Evolutionary conservation across 768 basidiomycete genomes (phyloP).

Genomic region (Floccularia luteovirens): DNA sequence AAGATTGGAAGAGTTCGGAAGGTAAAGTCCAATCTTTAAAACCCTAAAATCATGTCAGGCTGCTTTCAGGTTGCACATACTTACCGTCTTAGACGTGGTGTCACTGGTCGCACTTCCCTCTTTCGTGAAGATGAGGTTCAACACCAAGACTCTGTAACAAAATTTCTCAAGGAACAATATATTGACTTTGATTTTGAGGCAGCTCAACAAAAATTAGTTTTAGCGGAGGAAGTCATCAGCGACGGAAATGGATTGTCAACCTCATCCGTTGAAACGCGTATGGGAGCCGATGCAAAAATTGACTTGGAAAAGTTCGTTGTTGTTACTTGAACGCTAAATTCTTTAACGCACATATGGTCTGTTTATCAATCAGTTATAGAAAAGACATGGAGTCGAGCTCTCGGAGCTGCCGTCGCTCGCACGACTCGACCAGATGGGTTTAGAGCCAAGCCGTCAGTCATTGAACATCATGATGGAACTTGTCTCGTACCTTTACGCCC

Average conservation of each 20-base stretch:
- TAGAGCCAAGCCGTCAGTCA: too few species aligned
- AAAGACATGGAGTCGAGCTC: slow-evolving; percentile 88
- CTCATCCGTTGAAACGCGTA: slow-evolving; percentile 94
- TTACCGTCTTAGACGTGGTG: slow-evolving; percentile 71
- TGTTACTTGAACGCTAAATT: background rate
- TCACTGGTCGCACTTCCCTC: slow-evolving; percentile 55
- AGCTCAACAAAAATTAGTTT: slow-evolving; percentile 74
- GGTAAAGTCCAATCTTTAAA: slow-evolving; percentile 39
- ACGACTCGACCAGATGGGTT: too few species aligned
- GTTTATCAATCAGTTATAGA: slow-evolving; percentile 94
- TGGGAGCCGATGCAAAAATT: slow-evolving; percentile 96
- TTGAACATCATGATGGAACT: too few species aligned
- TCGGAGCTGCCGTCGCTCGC: slow-evolving; percentile 63
- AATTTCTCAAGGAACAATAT: slow-evolving; percentile 90
- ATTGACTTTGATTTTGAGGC: slow-evolving; percentile 95
- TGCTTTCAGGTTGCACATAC: slow-evolving; percentile 20
- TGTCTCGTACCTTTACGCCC: too few species aligned
- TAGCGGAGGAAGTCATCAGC: slow-evolving; percentile 75
- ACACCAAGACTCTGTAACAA: slow-evolving; percentile 89
- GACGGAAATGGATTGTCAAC: slow-evolving; percentile 99
- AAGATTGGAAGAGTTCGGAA: slow-evolving; percentile 25
- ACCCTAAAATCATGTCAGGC: slow-evolving; percentile 11
- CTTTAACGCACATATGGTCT: slow-evolving; percentile 16
- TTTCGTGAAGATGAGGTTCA: slow-evolving; percentile 79
- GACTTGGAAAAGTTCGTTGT: slow-evolving; percentile 77